Percentiles rank a stretch among this genome's conserved stretches.
phyloP scores from a whole-genome alignment of 2,329 filamentous ascomycete species.

The Neospermospora avenae region DNA sequence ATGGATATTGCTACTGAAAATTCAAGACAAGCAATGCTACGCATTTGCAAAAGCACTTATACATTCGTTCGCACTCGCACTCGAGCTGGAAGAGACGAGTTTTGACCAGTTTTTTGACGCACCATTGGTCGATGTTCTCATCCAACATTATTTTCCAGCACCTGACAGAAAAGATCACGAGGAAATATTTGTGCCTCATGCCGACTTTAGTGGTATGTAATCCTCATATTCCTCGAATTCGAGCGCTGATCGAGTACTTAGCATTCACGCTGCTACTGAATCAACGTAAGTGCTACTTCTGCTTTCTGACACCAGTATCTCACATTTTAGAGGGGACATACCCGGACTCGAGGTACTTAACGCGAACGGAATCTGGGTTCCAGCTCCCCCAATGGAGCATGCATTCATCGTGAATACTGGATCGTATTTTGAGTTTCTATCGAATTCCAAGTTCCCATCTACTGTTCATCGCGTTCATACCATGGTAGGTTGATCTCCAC shows the following conservation, averaged over 20 bases:
- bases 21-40: not conserved
- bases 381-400: not conserved
- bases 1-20: not conserved
- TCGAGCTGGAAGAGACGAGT: not conserved
- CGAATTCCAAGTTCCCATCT: constrained; percentile 2
- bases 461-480: not conserved
- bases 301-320: not conserved
- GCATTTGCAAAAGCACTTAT: constrained; percentile 3
- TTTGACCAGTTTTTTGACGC: constrained; percentile 4
- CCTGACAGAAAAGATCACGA: not conserved
- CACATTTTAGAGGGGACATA: not conserved
- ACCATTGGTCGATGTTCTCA: not conserved
- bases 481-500: not conserved
- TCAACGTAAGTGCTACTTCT: not conserved
- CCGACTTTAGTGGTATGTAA: constrained; percentile 2
- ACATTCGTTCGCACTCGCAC: constrained; percentile 4
- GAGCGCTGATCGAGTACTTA: not conserved
- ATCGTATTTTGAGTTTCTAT: constrained; percentile 1
- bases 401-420: constrained; percentile 10
- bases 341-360: constrained; percentile 7
- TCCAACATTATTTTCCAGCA: constrained; percentile 3
- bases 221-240: not conserved
- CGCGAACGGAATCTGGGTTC: constrained; percentile 5
- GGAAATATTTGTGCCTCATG: constrained; percentile 2
- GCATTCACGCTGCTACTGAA: constrained; percentile 2